Conservation (phyloP, 495 filamentous ascomycete species). For the Trichoderma orchidacearum region DNA sequence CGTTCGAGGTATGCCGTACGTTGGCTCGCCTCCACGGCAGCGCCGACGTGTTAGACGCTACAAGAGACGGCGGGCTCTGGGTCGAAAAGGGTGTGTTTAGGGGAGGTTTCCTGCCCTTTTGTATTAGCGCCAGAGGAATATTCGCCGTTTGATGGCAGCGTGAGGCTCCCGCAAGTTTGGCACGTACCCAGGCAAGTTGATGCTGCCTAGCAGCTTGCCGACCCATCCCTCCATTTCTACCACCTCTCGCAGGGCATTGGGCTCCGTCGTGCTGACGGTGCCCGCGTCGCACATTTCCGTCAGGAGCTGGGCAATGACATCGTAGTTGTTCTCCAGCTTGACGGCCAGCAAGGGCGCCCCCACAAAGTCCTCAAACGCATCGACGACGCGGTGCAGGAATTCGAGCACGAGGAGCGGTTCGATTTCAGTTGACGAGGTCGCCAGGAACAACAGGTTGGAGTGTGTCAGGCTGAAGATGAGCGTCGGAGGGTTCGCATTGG, state of each 20-base stretch:
- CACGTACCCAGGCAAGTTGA: conserved; percentile 61
- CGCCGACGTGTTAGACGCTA: conserved; percentile 28
- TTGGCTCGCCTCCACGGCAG: conserved; percentile 80
- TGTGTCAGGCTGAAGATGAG: conserved; percentile 79
- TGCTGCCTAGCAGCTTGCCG: conserved; percentile 79
- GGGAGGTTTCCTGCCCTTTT: not conserved
- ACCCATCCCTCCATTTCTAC: conserved; percentile 84
- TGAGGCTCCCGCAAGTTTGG: not conserved
- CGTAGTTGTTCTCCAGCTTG: conserved; percentile 81
- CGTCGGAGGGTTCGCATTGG: conserved; percentile 71
- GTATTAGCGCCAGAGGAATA: not conserved
- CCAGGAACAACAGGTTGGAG: conserved; percentile 76
- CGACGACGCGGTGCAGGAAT: conserved; percentile 85
- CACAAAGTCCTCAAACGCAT: conserved; percentile 89
- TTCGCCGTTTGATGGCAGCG: too few relatives aligned
- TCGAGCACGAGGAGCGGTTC: conserved; percentile 93
- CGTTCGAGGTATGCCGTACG: conserved; percentile 91
- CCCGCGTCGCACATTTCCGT: conserved; percentile 96
- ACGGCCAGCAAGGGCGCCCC: conserved; percentile 73
- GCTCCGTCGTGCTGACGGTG: conserved; percentile 78
- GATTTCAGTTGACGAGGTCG: conserved; percentile 66
- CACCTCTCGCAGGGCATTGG: conserved; percentile 80
- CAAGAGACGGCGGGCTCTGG: conserved; percentile 15
- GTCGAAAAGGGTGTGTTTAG: conserved; percentile 9
- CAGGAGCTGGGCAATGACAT: conserved; percentile 86